Evolutionary conservation across 2,329 filamentous ascomycete genomes (phyloP), one percentile per base, ranked within the genome.

Genomic region (Apiospora saccharicola): DNA sequence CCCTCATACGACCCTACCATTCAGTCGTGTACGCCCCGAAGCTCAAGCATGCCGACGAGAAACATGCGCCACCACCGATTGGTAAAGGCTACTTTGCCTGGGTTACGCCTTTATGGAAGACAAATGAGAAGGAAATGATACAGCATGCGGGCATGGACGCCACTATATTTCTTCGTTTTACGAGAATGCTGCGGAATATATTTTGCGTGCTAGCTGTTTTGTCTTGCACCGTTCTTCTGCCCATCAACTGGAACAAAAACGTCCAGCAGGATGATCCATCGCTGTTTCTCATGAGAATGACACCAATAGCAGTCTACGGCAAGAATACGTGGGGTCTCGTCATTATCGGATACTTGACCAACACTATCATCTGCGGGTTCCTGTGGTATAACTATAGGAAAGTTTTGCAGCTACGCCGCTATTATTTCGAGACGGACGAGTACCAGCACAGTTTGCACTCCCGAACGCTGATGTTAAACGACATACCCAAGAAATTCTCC

Each of bases 21-120:
- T 93, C 92, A 71, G 90, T 96, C 77, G 94, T 99, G 68, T 99
- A 99, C 83, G 95, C 96, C 4, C 96, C 96, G 53, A 96, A 97
- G 81, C 87, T 97, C 68, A 97, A 97, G 81, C 92, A 98, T 86
- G 93, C 94, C 80, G 96, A 98, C 81, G 91, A 94, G 76, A 94
- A 93, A 82, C 95, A 98, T 84, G 90, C 93, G 13, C 96, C 96
- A 24, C 96, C 96, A 16, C 91, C 93, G 0, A 88, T 98, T 78
- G 94, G 93, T 71, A 97, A 93, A 79, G 93, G 94, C n/a, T 85
- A 96, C 13, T 95, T 97, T 80, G 92, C 94, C 68, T 99, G 96
- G 96, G 82, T 97, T 44, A 86, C 86, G 26, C 95, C 96, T 0
- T 85, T 99, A 44, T 87, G 95, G 83, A 90, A 87, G 73, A 96